phyloP scores from a whole-genome alignment of 2,329 filamentous ascomycete genomes.

The Cyphellophora attinorum region DNA sequence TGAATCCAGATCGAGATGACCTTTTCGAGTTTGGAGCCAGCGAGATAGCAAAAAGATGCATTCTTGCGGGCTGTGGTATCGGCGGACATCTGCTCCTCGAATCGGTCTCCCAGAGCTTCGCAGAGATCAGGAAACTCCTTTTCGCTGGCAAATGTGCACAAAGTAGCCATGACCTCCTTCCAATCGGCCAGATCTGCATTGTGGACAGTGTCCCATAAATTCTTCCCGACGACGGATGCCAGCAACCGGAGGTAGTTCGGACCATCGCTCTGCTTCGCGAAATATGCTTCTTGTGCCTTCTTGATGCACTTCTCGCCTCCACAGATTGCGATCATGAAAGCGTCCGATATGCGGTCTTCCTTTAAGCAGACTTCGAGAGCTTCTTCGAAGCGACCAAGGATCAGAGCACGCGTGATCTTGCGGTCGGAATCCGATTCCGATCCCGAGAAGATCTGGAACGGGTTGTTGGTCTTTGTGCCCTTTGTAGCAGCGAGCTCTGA shows the following conservation, averaged over 20 bases:
- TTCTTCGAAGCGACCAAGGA: conserved; percentile 83
- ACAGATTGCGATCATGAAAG: conserved; percentile 96
- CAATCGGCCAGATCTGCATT: conserved; percentile 88
- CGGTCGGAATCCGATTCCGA: conserved; percentile 78
- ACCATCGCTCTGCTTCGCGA: conserved; percentile 68
- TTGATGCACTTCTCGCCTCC: conserved; percentile 88
- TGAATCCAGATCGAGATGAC: conserved; percentile 89
- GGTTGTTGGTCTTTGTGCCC: conserved; percentile 84
- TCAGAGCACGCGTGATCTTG: conserved; percentile 74
- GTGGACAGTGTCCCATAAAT: conserved; percentile 95
- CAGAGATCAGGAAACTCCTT: conserved; percentile 90
- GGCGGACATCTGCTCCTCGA: conserved; percentile 56
- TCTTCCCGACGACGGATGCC: conserved; percentile 87
- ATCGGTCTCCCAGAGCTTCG: conserved; percentile 84
- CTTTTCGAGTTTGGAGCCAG: conserved; percentile 94
- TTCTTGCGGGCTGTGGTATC: conserved; percentile 63
- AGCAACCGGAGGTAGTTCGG: conserved; percentile 89
- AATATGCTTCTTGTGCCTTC: conserved; percentile 85
- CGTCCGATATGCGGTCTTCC: conserved; percentile 85
- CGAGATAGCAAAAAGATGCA: conserved; percentile 91
- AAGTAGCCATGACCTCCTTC: conserved; percentile 92
- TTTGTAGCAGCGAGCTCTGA: conserved; percentile 78
- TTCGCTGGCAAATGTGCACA: conserved; percentile 91
- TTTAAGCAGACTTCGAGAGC: conserved; percentile 82
- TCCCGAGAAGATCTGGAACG: conserved; percentile 80